Conservation (phyloP, 1,139 yeast species). For the Saccharomyces hybrid region DNA sequence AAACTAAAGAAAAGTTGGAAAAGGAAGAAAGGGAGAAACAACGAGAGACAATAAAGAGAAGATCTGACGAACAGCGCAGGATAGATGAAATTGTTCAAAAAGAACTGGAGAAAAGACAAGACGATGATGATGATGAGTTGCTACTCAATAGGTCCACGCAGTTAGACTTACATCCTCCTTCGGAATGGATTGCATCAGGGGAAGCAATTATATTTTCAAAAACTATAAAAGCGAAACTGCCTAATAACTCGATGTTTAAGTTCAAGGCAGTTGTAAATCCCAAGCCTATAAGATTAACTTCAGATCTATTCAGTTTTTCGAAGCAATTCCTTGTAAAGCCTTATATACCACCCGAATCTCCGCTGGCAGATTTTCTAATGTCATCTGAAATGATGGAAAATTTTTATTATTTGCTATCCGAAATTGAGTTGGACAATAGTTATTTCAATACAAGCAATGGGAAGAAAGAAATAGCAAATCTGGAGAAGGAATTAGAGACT, state of each 20-base stretch:
- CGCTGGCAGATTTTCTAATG: slow-evolving; percentile 28
- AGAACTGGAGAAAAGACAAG: slow-evolving; percentile 35
- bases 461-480: slow-evolving; percentile 57
- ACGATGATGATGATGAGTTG: slow-evolving; percentile 22
- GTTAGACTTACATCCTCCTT: slow-evolving; percentile 34
- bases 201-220: slow-evolving; percentile 67
- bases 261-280: slow-evolving; percentile 72
- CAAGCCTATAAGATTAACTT: slow-evolving; percentile 41
- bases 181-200: slow-evolving; percentile 33
- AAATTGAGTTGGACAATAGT: slow-evolving; percentile 53
- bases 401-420: slow-evolving; percentile 56
- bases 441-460: slow-evolving; percentile 71
- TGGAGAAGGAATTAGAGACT: slow-evolving; percentile 68
- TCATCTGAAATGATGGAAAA: slow-evolving; percentile 35
- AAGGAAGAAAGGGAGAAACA: slow-evolving; percentile 51
- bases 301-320: slow-evolving; percentile 48
- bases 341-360: slow-evolving; percentile 40
- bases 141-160: slow-evolving; percentile 21
- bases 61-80: slow-evolving; percentile 28
- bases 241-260: slow-evolving; percentile 39
- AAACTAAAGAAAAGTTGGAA: slow-evolving; percentile 51
- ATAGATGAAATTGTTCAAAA: slow-evolving; percentile 33
- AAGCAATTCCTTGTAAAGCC: slow-evolving; percentile 72
- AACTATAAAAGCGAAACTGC: slow-evolving; percentile 41
- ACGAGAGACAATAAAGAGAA: slow-evolving; percentile 37